Conservation (phyloP, 2,329 filamentous ascomycete genomes). For the Lojkania enalia region DNA sequence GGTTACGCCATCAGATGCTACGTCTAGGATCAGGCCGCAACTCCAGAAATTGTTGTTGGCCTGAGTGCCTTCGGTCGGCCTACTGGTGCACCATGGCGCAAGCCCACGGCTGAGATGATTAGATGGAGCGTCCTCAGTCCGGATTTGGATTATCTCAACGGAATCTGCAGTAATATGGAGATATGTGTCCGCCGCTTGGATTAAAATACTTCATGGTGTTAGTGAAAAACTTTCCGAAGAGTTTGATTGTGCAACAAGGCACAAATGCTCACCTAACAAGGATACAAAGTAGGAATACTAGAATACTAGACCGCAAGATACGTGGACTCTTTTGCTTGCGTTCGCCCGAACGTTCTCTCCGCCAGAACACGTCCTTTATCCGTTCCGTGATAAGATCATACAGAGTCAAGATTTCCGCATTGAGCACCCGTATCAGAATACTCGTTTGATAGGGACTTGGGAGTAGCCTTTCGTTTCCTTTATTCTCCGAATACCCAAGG, state of each 20-base stretch:
- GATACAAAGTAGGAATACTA: constrained; percentile 10
- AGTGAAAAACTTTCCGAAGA: neutral
- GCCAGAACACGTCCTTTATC: constrained; percentile 12
- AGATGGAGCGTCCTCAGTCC: neutral
- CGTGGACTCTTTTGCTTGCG: neutral
- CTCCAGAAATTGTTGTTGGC: constrained; percentile 14
- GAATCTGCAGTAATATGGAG: constrained; percentile 17
- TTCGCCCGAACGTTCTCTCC: neutral
- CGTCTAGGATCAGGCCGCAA: constrained; percentile 4
- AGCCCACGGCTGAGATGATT: constrained; percentile 12
- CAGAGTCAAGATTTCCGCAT: constrained; percentile 16
- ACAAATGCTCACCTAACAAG: constrained; percentile 8
- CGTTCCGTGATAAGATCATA: constrained; percentile 6
- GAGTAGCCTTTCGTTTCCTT: constrained; percentile 2
- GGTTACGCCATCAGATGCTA: too few relatives aligned
- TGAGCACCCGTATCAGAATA: constrained; percentile 13
- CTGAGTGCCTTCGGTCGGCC: constrained; percentile 5
- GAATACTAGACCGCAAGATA: constrained; percentile 7
- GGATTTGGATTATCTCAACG: constrained; percentile 10
- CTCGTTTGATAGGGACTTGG: constrained; percentile 17
- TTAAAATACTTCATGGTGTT: constrained; percentile 10
- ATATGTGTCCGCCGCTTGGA: constrained; percentile 20
- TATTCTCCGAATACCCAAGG: constrained; percentile 6
- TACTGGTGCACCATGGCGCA: constrained; percentile 18
- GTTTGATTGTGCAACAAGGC: neutral